phyloP scores from a whole-genome alignment of 148 eudicot genomes.

The Rhododendron griersonianum region DNA sequence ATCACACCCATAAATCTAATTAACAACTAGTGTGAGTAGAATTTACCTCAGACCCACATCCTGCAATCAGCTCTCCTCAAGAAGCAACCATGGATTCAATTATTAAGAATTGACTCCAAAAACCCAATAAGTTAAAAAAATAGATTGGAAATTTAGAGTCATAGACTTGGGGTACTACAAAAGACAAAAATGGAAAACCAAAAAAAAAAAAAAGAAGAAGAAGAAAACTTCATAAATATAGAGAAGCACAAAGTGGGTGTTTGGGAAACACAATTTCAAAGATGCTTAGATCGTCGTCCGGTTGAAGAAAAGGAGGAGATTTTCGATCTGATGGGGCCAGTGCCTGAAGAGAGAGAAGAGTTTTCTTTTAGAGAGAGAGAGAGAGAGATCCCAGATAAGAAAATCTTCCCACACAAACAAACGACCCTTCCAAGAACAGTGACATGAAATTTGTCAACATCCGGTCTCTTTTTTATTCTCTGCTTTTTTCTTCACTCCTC shows the following conservation, averaged over 20 bases:
- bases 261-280: conserved; percentile 34
- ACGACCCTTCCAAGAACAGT: conserved; percentile 89
- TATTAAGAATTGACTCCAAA: conserved; percentile 22
- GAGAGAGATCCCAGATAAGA: conserved; percentile 98
- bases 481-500: conserved; percentile 30
- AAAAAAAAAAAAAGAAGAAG: conserved; percentile 3
- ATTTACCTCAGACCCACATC: conserved; percentile 90
- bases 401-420: conserved; percentile 73
- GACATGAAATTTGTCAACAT: conserved; percentile 98
- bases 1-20: conserved; percentile 20
- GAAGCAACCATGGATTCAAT: conserved; percentile 38
- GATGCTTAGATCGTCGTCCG: conserved; percentile 46
- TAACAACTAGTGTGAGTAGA: not conserved
- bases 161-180: not conserved
- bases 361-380: conserved; percentile 18
- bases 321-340: conserved; percentile 90
- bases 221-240: conserved; percentile 11
- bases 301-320: conserved; percentile 47
- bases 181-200: conserved; percentile 6
- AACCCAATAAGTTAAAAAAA: conserved; percentile 17
- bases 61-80: conserved; percentile 29
- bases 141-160: conserved; percentile 14
- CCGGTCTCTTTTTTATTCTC: conserved; percentile 87
- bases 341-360: conserved; percentile 22
- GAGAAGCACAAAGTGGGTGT: conserved; percentile 29